Base-by-base conservation (phyloP, 2,329 filamentous ascomycete species). In the Fusarium sterilihyphosum region DNA sequence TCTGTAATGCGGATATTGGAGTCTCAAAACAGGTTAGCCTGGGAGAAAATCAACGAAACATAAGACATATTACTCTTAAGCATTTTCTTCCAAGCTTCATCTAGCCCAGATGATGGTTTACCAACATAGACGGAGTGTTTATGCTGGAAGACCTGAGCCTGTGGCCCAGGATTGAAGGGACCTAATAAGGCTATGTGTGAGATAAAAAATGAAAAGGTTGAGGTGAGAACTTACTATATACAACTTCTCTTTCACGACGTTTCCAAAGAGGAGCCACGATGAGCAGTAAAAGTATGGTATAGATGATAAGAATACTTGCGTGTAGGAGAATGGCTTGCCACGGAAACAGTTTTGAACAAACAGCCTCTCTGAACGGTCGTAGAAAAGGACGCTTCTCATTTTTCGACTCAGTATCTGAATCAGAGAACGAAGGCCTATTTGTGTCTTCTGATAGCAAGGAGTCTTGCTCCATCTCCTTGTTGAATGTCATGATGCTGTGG, bases 311-410 rank as follows among this genome's bases (percentile, higher is more conserved):
- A 2, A 38, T 22, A 1, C 17, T 0, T 12, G 33, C 2, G 6
- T 53, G 50, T 22, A 38, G 3, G 7, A 53, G 18, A 37, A 53
- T 38, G 5, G 18, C 33, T 37, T 17, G n/a, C 50, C 50, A 26
- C 3, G 13, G 1, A 20, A 53, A 37, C 1, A 53, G 7, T 0
- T 17, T 22, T 8, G 24, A 16, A 12, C 9, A 12, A 38, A 1
- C 5, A 2, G n/a, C n/a, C 13, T 8, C 2, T 53, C 3, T 22
- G 6, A 4, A 0, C 5, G 18, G 0, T 37, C 2, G n/a, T 2
- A 10, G 4, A 12, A 53, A 26, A 16, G 9, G 2, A 8, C 8
- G 8, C 3, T 0, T 24, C 6, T 20, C n/a, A 2, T 0, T 53
- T 24, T 26, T 33, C 2, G n/a, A 53, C 5, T 38, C n/a, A 6